Base-by-base conservation (phyloP, 805 yeast genomes). In the Metschnikowia picachoensis region DNA sequence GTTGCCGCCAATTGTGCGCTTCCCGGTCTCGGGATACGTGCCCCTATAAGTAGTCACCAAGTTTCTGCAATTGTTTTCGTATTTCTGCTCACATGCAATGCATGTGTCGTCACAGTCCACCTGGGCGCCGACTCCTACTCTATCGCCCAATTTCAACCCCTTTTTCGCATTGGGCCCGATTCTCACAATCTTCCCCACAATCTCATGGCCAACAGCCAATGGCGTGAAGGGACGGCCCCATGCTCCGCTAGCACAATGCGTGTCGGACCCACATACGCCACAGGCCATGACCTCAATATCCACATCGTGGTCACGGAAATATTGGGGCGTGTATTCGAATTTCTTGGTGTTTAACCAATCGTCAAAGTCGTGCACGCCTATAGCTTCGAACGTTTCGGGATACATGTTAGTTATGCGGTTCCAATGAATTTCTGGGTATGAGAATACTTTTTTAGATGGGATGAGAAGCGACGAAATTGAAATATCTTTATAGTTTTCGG, bases 61-160 rank as follows among this genome's bases (percentile, higher is more conserved):
- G 29, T 52, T 49, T 32, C 46, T 30, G 47, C 57, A 53, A 37
- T 53, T 52, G 46, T 38, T 53, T 40, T 53, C 49, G 28, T 34
- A 37, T 9, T 42, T 17, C 39, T 25, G 12, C 9, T 46, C 41
- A 34, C 57, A 53, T 3, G 54, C 52, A 20, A 43, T 35, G 30
- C 56, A 53, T 4, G 44, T 35, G 25, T 39, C 47, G 36, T 52
- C 56, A 17, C 52, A 44, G 42, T 53, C 57, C n/a, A 41, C 43
- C 59, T 79, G 82, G 25, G 94, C 92, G 56, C 95, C 95, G 41
- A 85, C 76, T 44, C 92, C 95, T 27, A 85, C 94, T 53, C 88
- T 73, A 53, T 87, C 83, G 45, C 95, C 95, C 15, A 83, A 61
- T 60, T 73, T 78, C 68, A 66, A 73, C 43, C 56, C 56, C 20